Evolutionary conservation across 371 early-diverging fungal genomes (phyloP).

Genomic region (Mucor velutinosus): DNA sequence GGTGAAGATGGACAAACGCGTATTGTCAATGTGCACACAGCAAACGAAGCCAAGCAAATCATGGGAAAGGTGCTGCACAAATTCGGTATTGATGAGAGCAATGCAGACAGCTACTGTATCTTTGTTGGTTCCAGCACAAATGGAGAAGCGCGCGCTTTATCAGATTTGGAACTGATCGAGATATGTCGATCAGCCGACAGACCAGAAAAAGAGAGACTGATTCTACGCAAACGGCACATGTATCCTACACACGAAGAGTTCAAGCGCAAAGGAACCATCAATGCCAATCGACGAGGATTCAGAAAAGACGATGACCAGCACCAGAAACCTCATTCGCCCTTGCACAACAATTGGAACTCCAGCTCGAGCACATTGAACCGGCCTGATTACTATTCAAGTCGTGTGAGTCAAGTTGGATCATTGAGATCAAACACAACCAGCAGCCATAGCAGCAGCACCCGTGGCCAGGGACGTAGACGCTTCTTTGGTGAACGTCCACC

Average conservation of each 20-base stretch:
- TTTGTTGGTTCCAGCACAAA: slow-evolving; percentile 65
- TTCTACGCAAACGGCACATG: slow-evolving; percentile 74
- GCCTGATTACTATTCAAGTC: slow-evolving; percentile 4
- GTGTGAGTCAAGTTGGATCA: slow-evolving; percentile 14
- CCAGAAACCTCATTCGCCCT: neutral
- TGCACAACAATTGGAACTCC: neutral
- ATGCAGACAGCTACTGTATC: slow-evolving; percentile 64
- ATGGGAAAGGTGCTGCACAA: slow-evolving; percentile 68
- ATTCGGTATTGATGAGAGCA: slow-evolving; percentile 63
- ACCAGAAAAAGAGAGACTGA: slow-evolving; percentile 75
- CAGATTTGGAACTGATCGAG: slow-evolving; percentile 70
- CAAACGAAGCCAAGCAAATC: slow-evolving; percentile 55
- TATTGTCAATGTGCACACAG: slow-evolving; percentile 65
- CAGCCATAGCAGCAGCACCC: neutral
- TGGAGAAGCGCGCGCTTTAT: slow-evolving; percentile 68
- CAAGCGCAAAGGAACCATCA: slow-evolving; percentile 57
- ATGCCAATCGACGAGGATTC: slow-evolving; percentile 21
- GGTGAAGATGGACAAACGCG: slow-evolving; percentile 71
- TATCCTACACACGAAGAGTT: slow-evolving; percentile 65
- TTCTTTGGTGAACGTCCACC: slow-evolving; percentile 96
- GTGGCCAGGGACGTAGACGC: slow-evolving; percentile 15
- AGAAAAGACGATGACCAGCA: slow-evolving; percentile 9
- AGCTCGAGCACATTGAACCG: neutral
- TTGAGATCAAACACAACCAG: slow-evolving; percentile 23
- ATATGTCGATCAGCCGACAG: slow-evolving; percentile 72